Conservation (phyloP, 1,284 basidiomycete genomes). For the Ustilago nuda region DNA sequence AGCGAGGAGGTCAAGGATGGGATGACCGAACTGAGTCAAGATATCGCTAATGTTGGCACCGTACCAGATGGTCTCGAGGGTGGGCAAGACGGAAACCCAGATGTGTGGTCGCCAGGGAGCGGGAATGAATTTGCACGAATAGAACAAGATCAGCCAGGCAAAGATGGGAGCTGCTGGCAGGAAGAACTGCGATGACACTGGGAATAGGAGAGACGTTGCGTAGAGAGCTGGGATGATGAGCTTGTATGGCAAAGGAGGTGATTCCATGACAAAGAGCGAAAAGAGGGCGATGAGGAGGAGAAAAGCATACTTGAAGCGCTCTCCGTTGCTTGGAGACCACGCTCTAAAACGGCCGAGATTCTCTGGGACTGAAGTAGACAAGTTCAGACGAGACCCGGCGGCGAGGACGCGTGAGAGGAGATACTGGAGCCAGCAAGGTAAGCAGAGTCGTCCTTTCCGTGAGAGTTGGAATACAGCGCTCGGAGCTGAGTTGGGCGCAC, state of each 20-base stretch:
- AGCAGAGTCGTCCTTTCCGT: slow-evolving; percentile 41
- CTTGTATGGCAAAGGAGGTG: slow-evolving; percentile 79
- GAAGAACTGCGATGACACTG: slow-evolving; percentile 92
- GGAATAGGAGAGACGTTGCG: slow-evolving; percentile 78
- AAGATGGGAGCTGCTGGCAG: slow-evolving; percentile 88
- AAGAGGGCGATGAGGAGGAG: slow-evolving; percentile 73
- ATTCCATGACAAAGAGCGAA: slow-evolving; percentile 82
- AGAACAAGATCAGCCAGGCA: slow-evolving; percentile 78
- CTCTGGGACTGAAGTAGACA: slow-evolving; percentile 59
- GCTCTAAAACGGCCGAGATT: slow-evolving; percentile 57
- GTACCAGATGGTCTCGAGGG: slow-evolving; percentile 91
- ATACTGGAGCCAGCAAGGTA: slow-evolving; percentile 52
- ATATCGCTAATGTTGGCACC: slow-evolving; percentile 97
- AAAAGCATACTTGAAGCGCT: slow-evolving; percentile 64
- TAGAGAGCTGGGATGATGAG: slow-evolving; percentile 83
- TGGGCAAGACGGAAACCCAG: slow-evolving; percentile 91
- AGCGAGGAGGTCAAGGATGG: slow-evolving; percentile 88
- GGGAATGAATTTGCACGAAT: slow-evolving; percentile 86
- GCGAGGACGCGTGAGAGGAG: slow-evolving; percentile 58
- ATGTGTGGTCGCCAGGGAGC: slow-evolving; percentile 80
- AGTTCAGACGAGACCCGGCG: slow-evolving; percentile 60
- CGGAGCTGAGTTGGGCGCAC: slow-evolving; percentile 22
- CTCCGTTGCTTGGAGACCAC: slow-evolving; percentile 51
- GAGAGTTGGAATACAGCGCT: slow-evolving; percentile 35
- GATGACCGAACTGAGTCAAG: slow-evolving; percentile 91